Evolutionary conservation across 2,329 filamentous ascomycete genomes (phyloP).

Genomic region (Camptophora hylomeconis): DNA sequence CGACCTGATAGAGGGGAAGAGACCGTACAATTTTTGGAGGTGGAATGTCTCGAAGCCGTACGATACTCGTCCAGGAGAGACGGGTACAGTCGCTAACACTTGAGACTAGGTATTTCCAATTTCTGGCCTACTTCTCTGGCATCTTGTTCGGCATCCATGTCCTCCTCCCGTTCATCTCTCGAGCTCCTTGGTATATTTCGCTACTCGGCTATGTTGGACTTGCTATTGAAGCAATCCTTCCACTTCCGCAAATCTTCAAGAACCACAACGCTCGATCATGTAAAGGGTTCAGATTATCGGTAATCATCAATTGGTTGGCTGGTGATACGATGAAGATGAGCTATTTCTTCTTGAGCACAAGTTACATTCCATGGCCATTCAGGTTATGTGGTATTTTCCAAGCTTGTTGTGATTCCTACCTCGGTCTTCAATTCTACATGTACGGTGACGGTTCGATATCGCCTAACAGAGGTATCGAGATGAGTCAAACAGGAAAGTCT

Average conservation of each 20-base stretch:
- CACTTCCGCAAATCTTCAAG: constrained; percentile 33
- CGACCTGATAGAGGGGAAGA: constrained; percentile 19
- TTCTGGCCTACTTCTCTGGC: constrained; percentile 40
- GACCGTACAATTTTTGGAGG: constrained; percentile 52
- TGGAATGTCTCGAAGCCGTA: constrained; percentile 43
- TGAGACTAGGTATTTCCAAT: constrained; percentile 43
- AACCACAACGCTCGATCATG: constrained; percentile 36
- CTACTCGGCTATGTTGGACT: constrained; percentile 33
- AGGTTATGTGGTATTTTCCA: constrained; percentile 37
- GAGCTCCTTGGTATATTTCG: constrained; percentile 29
- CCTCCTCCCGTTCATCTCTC: constrained; percentile 35
- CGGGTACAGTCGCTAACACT: not conserved
- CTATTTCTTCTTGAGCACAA: constrained; percentile 33
- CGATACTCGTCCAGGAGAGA: constrained; percentile 15
- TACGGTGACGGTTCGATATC: constrained; percentile 27
- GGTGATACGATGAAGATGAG: constrained; percentile 39
- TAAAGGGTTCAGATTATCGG: constrained; percentile 36
- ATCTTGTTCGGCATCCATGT: constrained; percentile 39
- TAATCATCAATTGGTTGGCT: constrained; percentile 34
- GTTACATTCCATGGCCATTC: constrained; percentile 35
- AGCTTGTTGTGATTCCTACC: constrained; percentile 32
- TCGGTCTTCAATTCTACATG: constrained; percentile 36
- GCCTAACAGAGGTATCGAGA: constrained; percentile 1
- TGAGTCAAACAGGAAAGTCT: constrained; percentile 3
- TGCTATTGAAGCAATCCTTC: constrained; percentile 34